phyloP scores from a whole-genome alignment of 805 yeast species.

The Dipodascus geniculatus region DNA sequence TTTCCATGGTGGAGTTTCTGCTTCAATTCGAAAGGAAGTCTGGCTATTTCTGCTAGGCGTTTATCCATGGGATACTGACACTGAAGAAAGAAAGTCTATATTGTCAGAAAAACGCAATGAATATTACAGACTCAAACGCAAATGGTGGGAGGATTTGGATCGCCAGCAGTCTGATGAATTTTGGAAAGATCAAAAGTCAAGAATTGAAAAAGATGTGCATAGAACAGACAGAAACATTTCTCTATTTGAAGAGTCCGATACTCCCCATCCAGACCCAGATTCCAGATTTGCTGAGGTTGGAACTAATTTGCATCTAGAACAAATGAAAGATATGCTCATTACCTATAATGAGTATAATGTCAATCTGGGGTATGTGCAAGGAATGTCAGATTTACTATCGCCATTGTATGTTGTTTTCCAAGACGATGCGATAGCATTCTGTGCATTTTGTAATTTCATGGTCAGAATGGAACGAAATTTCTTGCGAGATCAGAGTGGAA shows the following conservation, averaged over 20 bases:
- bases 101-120: constrained; percentile 43
- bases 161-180: constrained; percentile 49
- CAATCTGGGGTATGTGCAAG: constrained; percentile 91
- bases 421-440: constrained; percentile 73
- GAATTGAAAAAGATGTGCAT: constrained; percentile 89
- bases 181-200: constrained; percentile 80
- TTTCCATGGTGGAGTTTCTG: constrained; percentile 79
- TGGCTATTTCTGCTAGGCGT: constrained; percentile 82
- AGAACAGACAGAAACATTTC: constrained; percentile 77
- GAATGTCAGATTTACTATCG: constrained; percentile 89
- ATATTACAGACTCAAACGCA: constrained; percentile 49
- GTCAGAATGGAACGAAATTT: constrained; percentile 92
- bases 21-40: constrained; percentile 52
- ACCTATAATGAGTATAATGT: constrained; percentile 78
- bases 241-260: constrained; percentile 41
- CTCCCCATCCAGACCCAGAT: constrained; percentile 31
- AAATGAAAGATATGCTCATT: constrained; percentile 63
- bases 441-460: constrained; percentile 85
- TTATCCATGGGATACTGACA: constrained; percentile 79
- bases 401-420: constrained; percentile 55
- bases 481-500: constrained; percentile 83
- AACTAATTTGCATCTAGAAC: constrained; percentile 68
- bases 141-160: constrained; percentile 57
- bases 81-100: constrained; percentile 52
- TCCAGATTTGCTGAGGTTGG: constrained; percentile 47